Evolutionary conservation across 1,139 yeast species (phyloP), one percentile per base, ranked within the genome.

Genomic region (Scheffersomyces stambukii): DNA sequence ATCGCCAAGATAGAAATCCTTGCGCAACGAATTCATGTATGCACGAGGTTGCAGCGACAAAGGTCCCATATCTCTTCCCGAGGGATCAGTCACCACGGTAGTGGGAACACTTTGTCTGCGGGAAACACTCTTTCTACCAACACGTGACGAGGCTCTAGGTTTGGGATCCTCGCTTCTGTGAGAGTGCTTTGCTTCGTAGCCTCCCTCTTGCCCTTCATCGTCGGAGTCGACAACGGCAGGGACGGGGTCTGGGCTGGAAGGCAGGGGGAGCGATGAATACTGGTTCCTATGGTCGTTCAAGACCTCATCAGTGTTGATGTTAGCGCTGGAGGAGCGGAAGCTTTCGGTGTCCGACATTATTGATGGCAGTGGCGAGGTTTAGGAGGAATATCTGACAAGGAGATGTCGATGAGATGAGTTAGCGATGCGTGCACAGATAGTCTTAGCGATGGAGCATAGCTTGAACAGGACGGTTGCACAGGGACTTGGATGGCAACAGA

Each of bases 241-340:
- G 5, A n/a, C 20, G 40, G 38, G 13, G n/a, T n/a, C n/a, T n/a
- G n/a, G n/a, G n/a, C n/a, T n/a, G n/a, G n/a, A n/a, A n/a, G n/a
- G n/a, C n/a, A n/a, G n/a, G n/a, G n/a, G n/a, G n/a, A n/a, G n/a
- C n/a, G n/a, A n/a, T n/a, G n/a, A n/a, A n/a, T n/a, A n/a, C 54
- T 52, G 12, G 67, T 59, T 43, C 75, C 82, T 62, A 47, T 76
- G 81, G 48, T 76, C 82, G 40, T 74, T 67, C 32, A 76, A 55
- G 22, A 62, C 67, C 23, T 70, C 72, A 40, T 70, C 77, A 13
- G 70, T 65, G 33, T 60, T 29, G 53, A 27, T 53, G 31, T 58
- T 42, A 16, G 60, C 63, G 24, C 60, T 52, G 21, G 69, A 54
- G 41, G 57, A 55, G 43, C 51, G 59, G 42, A 51, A 60, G 42